Percentiles rank a stretch among this genome's conserved stretches.
These are phyloP conservation scores for Pleurozium schreberi DNA, from an alignment of 225 moss, liverwort and hornwort genomes.

Conservation along the genomic window DNA sequence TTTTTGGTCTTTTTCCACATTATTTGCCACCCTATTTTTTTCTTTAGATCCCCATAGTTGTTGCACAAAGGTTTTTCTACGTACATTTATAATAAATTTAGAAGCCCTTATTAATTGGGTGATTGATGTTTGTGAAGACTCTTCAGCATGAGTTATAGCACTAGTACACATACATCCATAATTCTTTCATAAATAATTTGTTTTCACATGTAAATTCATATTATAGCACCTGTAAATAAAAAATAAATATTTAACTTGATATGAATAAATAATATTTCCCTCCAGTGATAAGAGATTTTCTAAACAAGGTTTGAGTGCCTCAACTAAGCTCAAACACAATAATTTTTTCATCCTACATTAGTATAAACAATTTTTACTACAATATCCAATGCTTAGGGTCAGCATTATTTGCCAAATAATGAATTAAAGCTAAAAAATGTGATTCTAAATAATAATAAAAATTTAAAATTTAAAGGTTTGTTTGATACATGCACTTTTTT, in stretches of 20 bases:
- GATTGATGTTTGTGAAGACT: neutral
- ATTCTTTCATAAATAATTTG: neutral
- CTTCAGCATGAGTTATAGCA: neutral
- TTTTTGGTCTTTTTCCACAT: neutral
- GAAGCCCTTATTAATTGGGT: accelerated
- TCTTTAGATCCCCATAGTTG: accelerated
- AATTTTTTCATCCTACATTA: neutral
- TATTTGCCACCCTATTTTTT: neutral
- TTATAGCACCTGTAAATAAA: neutral
- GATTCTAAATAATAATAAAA: no score
- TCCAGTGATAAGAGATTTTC: neutral
- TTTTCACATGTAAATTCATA: neutral
- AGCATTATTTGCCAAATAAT: accelerated
- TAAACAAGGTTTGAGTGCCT: neutral
- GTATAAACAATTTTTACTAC: neutral
- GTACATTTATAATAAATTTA: neutral
- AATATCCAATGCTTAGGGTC: accelerated
- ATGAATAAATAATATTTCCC: neutral
- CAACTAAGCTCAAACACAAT: neutral
- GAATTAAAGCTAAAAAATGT: neutral
- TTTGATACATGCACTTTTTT: neutral
- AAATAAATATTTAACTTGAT: neutral
- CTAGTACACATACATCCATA: accelerated
- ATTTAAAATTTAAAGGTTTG: accelerated
- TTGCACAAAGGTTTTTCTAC: neutral